Conservation (phyloP, 192 early-diverging fungal genomes). For the Gamsiella multidivaricata region DNA sequence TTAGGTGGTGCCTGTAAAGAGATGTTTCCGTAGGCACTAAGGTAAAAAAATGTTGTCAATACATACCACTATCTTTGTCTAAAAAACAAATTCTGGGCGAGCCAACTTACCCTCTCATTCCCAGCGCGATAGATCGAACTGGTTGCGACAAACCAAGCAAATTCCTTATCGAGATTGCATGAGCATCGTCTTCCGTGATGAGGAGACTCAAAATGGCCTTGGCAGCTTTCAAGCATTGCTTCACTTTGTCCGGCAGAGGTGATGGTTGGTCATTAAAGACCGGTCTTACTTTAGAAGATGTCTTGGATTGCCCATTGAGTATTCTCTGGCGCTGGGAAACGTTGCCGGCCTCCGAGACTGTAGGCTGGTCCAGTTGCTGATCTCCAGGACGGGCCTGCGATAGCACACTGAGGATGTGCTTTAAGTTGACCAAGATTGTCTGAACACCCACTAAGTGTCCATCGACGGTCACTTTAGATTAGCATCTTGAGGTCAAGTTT, state of each 20-base stretch:
- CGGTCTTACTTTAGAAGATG: slow-evolving; percentile 4
- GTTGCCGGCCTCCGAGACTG: background rate
- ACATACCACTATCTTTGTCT: background rate
- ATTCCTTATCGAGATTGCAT: slow-evolving; percentile 26
- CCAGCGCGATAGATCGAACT: slow-evolving; percentile 46
- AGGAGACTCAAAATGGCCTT: slow-evolving; percentile 21
- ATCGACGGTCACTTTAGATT: too few relatives aligned
- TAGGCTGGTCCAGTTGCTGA: background rate
- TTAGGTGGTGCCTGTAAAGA: slow-evolving; percentile 66
- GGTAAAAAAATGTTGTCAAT: too few relatives aligned
- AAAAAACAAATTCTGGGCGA: background rate
- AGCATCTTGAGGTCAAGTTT: too few relatives aligned
- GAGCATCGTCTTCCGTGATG: slow-evolving; percentile 33
- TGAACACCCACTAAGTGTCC: slow-evolving; percentile 11
- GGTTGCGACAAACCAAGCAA: slow-evolving; percentile 40
- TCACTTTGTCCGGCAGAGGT: slow-evolving; percentile 10
- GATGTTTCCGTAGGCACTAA: slow-evolving; percentile 75
- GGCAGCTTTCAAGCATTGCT: slow-evolving; percentile 32
- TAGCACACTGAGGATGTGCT: slow-evolving; percentile 26
- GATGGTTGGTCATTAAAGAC: background rate
- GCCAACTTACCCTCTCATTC: slow-evolving; percentile 64
- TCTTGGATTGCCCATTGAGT: slow-evolving; percentile 4
- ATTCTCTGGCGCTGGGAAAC: slow-evolving; percentile 2
- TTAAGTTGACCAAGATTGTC: slow-evolving; percentile 15
- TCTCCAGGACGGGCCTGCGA: slow-evolving; percentile 12